A percentile compares a stretch with the other conserved stretches of the same genome.
phyloP scores from a whole-genome alignment of 192 early-diverging fungal genomes.

The Linnemannia elongata region DNA sequence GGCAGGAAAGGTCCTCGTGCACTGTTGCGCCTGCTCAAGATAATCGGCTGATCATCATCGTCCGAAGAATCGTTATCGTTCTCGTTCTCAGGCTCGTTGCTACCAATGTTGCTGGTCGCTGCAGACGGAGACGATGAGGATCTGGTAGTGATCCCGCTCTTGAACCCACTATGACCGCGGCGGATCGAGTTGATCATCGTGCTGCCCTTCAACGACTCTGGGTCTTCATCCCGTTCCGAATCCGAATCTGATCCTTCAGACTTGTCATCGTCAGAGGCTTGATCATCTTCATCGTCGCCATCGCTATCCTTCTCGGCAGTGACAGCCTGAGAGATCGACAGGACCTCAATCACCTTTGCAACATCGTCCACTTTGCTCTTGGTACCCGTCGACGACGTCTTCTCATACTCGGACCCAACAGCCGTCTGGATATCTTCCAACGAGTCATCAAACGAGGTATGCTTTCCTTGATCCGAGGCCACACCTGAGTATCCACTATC shows the following conservation, averaged over 20 bases:
- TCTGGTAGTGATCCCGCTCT: background rate
- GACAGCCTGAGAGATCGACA: slow-evolving; percentile 4
- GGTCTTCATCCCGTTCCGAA: background rate
- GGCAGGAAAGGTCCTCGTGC: background rate
- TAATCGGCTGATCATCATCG: slow-evolving; percentile 51
- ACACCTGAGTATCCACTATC: slow-evolving; percentile 32
- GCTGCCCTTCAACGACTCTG: slow-evolving; percentile 11
- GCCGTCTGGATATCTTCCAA: background rate
- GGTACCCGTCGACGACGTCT: background rate
- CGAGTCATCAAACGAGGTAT: background rate
- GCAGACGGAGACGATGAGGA: background rate
- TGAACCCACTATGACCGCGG: background rate
- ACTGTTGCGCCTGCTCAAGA: slow-evolving; percentile 23
- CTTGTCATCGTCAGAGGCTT: background rate
- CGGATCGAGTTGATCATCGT: background rate
- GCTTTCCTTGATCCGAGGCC: background rate
- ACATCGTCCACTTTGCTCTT: slow-evolving; percentile 20
- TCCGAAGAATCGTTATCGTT: slow-evolving; percentile 18
- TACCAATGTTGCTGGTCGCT: background rate
- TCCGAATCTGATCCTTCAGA: background rate
- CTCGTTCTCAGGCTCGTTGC: background rate
- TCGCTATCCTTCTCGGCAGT: background rate
- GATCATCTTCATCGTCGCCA: background rate
- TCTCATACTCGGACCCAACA: background rate
- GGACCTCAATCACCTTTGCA: slow-evolving; percentile 17